phyloP scores from a whole-genome alignment of 495 filamentous ascomycete species.

The Xylaria nigripes region DNA sequence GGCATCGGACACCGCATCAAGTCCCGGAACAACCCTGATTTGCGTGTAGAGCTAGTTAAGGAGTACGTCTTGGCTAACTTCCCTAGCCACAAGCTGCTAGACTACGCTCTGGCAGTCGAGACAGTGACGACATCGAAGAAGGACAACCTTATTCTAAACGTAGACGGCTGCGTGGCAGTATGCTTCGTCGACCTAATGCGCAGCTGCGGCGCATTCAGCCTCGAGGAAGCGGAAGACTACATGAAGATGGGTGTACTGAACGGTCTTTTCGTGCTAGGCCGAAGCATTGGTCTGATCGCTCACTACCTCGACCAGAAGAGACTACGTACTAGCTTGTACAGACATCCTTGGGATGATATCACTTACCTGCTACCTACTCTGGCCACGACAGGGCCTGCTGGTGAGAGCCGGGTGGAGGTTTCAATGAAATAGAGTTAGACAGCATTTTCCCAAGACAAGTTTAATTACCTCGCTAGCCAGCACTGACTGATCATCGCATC shows the following conservation, averaged over 20 bases:
- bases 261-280: conserved; percentile 95
- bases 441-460: background rate
- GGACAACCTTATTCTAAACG: conserved; percentile 99
- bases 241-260: conserved; percentile 94
- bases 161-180: conserved; percentile 94
- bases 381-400: conserved; percentile 58
- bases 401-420: conserved; percentile 91
- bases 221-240: conserved; percentile 78
- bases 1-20: conserved; percentile 99
- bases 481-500: background rate
- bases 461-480: conserved; percentile 2
- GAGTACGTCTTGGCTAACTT: conserved; percentile 97
- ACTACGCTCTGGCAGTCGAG: conserved; percentile 97
- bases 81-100: conserved; percentile 91
- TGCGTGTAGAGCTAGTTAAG: conserved; percentile 98
- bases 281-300: conserved; percentile 95
- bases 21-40: conserved; percentile 98
- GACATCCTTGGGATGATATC: conserved; percentile 98
- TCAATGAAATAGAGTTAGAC: conserved; percentile 39
- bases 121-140: conserved; percentile 98
- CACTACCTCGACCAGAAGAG: conserved; percentile 99
- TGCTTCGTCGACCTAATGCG: conserved; percentile 97
- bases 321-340: conserved; percentile 93
- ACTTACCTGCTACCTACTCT: conserved; percentile 89
- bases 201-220: conserved; percentile 92